Percentiles rank a stretch among this genome's conserved stretches.
phyloP scores from a whole-genome alignment of 2,329 filamentous ascomycete species.

The Colletotrichum musicola region DNA sequence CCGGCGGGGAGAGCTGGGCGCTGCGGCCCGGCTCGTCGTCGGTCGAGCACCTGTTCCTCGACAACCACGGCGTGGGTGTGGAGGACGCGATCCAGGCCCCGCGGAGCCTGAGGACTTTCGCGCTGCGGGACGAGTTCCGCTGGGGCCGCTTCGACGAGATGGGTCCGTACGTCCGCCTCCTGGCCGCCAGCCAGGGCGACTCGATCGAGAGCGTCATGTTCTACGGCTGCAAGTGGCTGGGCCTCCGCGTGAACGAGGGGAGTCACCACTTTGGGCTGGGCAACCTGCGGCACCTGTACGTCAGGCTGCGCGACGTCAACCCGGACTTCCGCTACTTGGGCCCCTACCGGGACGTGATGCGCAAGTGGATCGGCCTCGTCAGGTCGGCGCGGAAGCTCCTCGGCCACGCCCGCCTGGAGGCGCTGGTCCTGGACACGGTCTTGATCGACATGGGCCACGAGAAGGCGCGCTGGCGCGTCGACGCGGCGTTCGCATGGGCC shows the following conservation, averaged over 20 bases:
- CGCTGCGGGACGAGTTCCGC: not conserved
- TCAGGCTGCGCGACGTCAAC: not conserved
- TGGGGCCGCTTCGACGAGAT: not conserved
- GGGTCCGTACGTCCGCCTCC: not conserved
- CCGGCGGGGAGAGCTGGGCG: not conserved
- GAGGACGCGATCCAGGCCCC: not conserved
- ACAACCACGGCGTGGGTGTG: not conserved
- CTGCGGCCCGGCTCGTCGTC: not conserved
- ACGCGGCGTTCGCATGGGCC: not conserved
- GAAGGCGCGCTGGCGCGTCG: not conserved
- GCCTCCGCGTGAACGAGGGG: too few relatives aligned
- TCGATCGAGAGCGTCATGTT: not conserved
- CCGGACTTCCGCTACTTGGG: too few relatives aligned
- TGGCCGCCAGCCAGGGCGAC: not conserved
- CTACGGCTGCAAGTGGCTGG: not conserved
- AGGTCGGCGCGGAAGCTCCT: not conserved
- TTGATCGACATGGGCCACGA: not conserved
- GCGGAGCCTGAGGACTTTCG: not conserved
- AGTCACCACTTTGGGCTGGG: too few relatives aligned
- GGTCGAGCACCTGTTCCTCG: not conserved
- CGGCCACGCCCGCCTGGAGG: not conserved
- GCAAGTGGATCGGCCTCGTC: not conserved
- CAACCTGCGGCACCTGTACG: not conserved
- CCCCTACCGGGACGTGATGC: too few relatives aligned
- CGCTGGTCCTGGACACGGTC: not conserved